These are phyloP conservation scores for Rhodosporidiobolus sp. DNA, from an alignment of 768 basidiomycete species.

Conservation along the genomic window DNA sequence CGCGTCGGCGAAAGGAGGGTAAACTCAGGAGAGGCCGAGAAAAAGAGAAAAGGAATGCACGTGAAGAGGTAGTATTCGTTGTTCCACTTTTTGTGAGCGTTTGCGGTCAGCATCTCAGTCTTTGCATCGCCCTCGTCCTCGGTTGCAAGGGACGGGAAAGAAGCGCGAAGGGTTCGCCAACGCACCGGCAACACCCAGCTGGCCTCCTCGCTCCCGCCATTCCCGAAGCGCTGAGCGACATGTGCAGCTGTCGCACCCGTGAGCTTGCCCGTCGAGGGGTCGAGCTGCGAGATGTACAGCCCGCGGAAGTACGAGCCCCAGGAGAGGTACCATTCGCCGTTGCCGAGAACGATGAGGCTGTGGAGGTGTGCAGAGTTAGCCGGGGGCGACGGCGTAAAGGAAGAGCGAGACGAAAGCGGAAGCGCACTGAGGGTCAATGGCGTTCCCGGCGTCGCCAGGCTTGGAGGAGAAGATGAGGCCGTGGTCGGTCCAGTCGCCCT, in stretches of 20 bases:
- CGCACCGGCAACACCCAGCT: background rate
- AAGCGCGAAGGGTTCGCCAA: background rate
- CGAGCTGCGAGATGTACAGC: background rate
- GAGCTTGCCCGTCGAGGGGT: background rate
- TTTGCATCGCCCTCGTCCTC: too few relatives aligned
- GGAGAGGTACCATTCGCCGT: background rate
- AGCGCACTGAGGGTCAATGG: conserved; percentile 10
- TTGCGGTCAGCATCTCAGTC: too few relatives aligned
- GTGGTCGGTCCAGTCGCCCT: background rate
- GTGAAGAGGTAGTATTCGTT: background rate
- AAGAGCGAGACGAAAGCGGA: background rate
- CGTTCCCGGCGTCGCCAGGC: background rate
- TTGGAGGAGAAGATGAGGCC: background rate
- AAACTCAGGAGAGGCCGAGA: too few relatives aligned
- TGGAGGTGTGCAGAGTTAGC: background rate
- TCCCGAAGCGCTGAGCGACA: background rate
- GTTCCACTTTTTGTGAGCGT: background rate
- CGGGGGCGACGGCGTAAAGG: background rate
- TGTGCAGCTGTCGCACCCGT: background rate
- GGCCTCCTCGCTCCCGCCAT: background rate
- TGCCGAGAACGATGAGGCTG: background rate
- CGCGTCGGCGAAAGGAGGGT: background rate
- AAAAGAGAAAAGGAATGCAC: background rate
- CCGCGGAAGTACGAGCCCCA: conserved; percentile 1
- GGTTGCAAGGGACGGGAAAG: too few relatives aligned